Evolutionary conservation across 768 basidiomycete genomes (phyloP).

Genomic region (Obba rivulosa): DNA sequence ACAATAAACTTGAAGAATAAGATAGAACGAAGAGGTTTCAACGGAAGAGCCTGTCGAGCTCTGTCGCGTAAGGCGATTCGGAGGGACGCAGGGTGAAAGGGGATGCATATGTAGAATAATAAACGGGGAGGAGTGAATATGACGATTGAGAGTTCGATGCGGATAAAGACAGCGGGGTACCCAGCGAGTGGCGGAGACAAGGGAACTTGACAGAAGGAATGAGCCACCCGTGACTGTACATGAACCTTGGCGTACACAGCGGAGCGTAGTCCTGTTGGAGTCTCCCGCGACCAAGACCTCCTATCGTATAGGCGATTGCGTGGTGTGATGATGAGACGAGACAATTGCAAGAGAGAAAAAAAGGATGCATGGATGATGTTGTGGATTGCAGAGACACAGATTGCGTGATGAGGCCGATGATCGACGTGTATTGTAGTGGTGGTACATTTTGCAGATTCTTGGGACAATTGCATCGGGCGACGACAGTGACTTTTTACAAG

Average conservation of each 20-base stretch:
- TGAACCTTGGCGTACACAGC: slow-evolving; percentile 16
- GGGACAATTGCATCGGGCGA: slow-evolving; percentile 23
- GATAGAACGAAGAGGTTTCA: slow-evolving; percentile 58
- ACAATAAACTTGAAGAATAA: slow-evolving; percentile 75
- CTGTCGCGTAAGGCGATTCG: slow-evolving; percentile 35
- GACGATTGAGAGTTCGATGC: slow-evolving; percentile 33
- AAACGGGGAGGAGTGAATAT: slow-evolving; percentile 41
- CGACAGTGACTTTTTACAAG: slow-evolving; percentile 41
- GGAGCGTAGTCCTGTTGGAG: slow-evolving; percentile 11
- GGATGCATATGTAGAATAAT: slow-evolving; percentile 34
- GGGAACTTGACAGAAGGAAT: slow-evolving; percentile 13
- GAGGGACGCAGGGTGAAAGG: slow-evolving; percentile 16
- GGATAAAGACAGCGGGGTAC: slow-evolving; percentile 22
- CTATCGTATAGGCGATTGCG: slow-evolving; percentile 17
- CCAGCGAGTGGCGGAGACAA: slow-evolving; percentile 19
- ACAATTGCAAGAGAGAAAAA: slow-evolving; percentile 53
- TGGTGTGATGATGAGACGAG: slow-evolving; percentile 28
- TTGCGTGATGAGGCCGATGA: slow-evolving; percentile 49
- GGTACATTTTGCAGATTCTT: slow-evolving; percentile 71
- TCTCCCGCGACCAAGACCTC: slow-evolving; percentile 18
- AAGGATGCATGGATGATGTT: slow-evolving; percentile 35
- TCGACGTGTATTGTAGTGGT: slow-evolving; percentile 59
- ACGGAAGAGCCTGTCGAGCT: slow-evolving; percentile 39
- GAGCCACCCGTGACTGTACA: slow-evolving; percentile 25
- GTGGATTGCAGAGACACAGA: slow-evolving; percentile 32